Evolutionary conservation across 805 yeast species (phyloP).

Genomic region (Kuraishia piskuri): DNA sequence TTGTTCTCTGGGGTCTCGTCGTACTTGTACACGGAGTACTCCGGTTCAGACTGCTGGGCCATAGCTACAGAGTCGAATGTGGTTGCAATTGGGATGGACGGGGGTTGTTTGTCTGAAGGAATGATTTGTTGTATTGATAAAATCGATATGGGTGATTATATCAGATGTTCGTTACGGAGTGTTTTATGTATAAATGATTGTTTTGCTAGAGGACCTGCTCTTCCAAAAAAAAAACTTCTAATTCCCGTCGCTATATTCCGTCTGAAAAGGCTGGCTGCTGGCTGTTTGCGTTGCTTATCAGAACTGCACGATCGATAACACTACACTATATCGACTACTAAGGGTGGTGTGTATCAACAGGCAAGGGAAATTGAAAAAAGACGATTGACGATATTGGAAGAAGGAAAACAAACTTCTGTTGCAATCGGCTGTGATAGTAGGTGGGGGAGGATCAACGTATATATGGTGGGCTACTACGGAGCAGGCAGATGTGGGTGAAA

Average conservation of each 20-base stretch:
- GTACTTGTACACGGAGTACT: slow-evolving; percentile 43
- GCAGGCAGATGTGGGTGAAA: not conserved
- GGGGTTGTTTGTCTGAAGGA: not conserved
- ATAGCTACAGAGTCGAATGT: not conserved
- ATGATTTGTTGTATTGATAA: too few species aligned
- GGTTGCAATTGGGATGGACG: not conserved
- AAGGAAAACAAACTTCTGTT: not conserved
- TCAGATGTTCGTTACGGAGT: not conserved
- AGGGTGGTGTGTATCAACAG: not conserved
- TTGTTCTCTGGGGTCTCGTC: slow-evolving; percentile 71
- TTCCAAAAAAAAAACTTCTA: not conserved
- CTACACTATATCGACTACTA: not conserved
- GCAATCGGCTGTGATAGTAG: not conserved
- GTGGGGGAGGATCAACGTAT: not conserved
- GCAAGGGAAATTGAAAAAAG: not conserved
- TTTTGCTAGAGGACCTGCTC: not conserved
- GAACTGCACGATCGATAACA: not conserved
- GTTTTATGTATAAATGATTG: not conserved
- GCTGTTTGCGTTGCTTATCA: not conserved
- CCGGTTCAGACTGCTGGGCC: slow-evolving; percentile 5
- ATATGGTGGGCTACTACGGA: not conserved
- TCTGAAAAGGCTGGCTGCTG: not conserved
- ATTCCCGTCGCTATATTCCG: not conserved
- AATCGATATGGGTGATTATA: not conserved
- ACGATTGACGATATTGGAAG: not conserved